Base-by-base conservation (phyloP, 257 asterid species). In the Jacaranda mimosifolia region DNA sequence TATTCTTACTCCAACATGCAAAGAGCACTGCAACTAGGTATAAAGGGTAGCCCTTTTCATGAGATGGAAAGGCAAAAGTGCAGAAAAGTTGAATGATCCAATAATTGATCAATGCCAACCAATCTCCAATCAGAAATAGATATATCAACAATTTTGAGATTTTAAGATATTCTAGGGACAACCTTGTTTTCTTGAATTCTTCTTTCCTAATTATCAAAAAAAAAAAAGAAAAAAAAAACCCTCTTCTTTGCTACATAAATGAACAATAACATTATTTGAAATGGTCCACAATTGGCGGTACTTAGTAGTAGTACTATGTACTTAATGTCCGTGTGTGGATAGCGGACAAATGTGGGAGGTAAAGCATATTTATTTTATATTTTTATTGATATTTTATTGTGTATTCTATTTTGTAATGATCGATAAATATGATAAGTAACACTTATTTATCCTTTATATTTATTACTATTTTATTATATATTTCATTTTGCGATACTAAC, bases 21-120 rank as follows among this genome's bases (percentile, higher is more conserved):
- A 3, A 36, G 40, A 13, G 74, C 12, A 0, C 0, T 7, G 40
- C 13, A 68, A 10, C 14, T 18, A 43, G 43, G 9, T 46, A 45
- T 36, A 11, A 42, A 48, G 57, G 35, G 71, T 8, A 19, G 73
- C 73, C n/a, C 70, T 72, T 32, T 56, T 6, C 8, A 36, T 79
- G 74, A 57, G 59, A 71, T 73, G 79, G 75, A 73, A 67, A 58
- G 59, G n/a, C 8, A 45, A 66, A 57, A 67, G 39, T 57, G 45
- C 68, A n/a, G 11, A 5, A 5, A 45, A 21, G 36, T n/a, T 57
- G n/a, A n/a, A 58, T 73, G 17, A 12, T 6, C 26, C 53, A 72
- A 72, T 71, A 36, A 71, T 36, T 70, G 75, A 5, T 53, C 21
- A 17, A 35, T 17, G 76, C 36, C 76, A 59, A 26, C 66, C n/a